Percentiles rank a stretch among this genome's conserved stretches.
Evolutionary conservation across 306 rosid species (phyloP).

Genomic region (Rosa chinensis): DNA sequence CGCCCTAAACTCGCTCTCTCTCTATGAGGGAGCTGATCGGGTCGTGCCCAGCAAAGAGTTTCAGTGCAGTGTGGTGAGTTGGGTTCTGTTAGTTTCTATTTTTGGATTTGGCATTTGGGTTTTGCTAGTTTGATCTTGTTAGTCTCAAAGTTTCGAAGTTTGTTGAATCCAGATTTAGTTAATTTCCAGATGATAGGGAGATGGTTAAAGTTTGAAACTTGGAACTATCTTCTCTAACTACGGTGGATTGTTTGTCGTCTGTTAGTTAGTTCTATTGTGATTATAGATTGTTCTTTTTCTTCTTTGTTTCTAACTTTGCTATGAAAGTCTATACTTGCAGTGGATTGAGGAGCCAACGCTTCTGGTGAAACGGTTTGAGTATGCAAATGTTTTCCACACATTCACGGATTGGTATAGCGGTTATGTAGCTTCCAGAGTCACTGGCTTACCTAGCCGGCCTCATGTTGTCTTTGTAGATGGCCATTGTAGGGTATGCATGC

Average conservation of each 20-base stretch:
- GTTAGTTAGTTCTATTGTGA: not conserved
- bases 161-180: no score
- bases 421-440: slow-evolving; percentile 84
- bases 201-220: no score
- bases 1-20: slow-evolving; percentile 37
- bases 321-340: slow-evolving; percentile 52
- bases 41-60: slow-evolving; percentile 55
- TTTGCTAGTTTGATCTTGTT: not conserved
- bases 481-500: slow-evolving; percentile 71
- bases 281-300: not conserved
- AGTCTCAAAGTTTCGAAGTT: no score
- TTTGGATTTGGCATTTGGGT: not conserved
- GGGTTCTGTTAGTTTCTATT: slow-evolving; percentile 2
- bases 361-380: slow-evolving; percentile 89
- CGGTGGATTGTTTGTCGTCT: no score
- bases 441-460: slow-evolving; percentile 80
- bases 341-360: slow-evolving; percentile 97
- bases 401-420: slow-evolving; percentile 96
- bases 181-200: no score
- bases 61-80: slow-evolving; percentile 66
- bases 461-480: slow-evolving; percentile 87
- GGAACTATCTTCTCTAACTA: no score
- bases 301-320: slow-evolving; percentile 35
- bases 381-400: slow-evolving; percentile 95
- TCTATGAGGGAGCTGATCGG: slow-evolving; percentile 62